Percentiles rank a stretch among this genome's conserved stretches.
These are phyloP conservation scores for Hypericum perforatum DNA, from an alignment of 345 rosid genomes.

Conservation along the genomic window DNA sequence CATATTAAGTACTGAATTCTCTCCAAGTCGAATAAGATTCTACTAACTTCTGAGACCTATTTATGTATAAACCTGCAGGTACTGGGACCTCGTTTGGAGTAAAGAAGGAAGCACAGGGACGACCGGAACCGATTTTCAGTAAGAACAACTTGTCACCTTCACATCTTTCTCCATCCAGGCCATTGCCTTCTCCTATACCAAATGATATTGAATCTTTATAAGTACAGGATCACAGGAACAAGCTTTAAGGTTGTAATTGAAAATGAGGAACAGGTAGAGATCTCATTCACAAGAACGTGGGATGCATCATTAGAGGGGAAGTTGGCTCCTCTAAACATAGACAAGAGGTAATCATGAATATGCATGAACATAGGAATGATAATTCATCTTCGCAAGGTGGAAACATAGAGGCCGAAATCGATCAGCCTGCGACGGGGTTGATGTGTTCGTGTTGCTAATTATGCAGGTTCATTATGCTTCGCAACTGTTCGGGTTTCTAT, in stretches of 20 bases:
- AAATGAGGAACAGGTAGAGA: slow-evolving; percentile 7
- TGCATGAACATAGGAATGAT: no score
- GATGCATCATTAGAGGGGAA: slow-evolving; percentile 4
- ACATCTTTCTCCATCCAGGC: neutral
- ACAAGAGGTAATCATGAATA: slow-evolving; percentile 4
- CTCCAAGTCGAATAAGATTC: no score
- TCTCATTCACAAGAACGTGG: slow-evolving; percentile 10
- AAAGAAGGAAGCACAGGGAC: slow-evolving; percentile 42
- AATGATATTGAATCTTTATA: neutral
- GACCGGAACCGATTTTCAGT: slow-evolving; percentile 28
- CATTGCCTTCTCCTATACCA: neutral
- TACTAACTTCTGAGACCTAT: no score
- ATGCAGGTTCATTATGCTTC: slow-evolving; percentile 28
- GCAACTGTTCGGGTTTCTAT: slow-evolving; percentile 30
- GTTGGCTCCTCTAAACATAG: slow-evolving; percentile 2
- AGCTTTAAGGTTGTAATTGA: slow-evolving; percentile 2
- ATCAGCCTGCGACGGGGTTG: no score
- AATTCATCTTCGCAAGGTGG: no score
- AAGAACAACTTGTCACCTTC: neutral
- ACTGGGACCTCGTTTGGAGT: slow-evolving; percentile 41
- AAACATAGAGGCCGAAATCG: no score
- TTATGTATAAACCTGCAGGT: slow-evolving; percentile 28
- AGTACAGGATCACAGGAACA: slow-evolving; percentile 4
- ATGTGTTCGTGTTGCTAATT: neutral
- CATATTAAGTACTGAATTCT: no score